These are phyloP conservation scores for Euphorbia celastroides DNA, from an alignment of 441 rosid genomes.

Conservation along the genomic window DNA sequence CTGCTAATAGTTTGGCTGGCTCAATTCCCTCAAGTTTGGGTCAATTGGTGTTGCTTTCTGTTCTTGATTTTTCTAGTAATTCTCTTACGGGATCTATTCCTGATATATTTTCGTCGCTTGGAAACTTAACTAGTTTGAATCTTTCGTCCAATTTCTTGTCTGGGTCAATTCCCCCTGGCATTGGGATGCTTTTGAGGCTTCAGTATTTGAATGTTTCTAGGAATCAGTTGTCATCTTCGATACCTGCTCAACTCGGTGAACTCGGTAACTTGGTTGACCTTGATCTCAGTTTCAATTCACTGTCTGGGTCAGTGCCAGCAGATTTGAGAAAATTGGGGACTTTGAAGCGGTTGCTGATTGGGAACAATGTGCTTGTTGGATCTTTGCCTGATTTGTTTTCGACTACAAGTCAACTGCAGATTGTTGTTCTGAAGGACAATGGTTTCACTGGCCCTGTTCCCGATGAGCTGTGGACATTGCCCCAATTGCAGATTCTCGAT, in stretches of 20 bases:
- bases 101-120: slow-evolving; percentile 40
- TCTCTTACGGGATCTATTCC: slow-evolving; percentile 64
- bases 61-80: slow-evolving; percentile 69
- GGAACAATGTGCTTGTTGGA: slow-evolving; percentile 49
- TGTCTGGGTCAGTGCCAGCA: slow-evolving; percentile 69
- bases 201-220: slow-evolving; percentile 57
- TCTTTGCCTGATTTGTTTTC: slow-evolving; percentile 50
- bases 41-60: slow-evolving; percentile 39
- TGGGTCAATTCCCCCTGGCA: slow-evolving; percentile 50
- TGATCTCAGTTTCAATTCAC: slow-evolving; percentile 77
- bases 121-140: slow-evolving; percentile 53
- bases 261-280: slow-evolving; percentile 57
- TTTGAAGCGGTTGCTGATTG: slow-evolving; percentile 51
- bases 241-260: slow-evolving; percentile 64
- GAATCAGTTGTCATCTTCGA: slow-evolving; percentile 56
- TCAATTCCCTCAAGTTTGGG: slow-evolving; percentile 59
- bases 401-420: slow-evolving; percentile 40
- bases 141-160: slow-evolving; percentile 61
- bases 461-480: slow-evolving; percentile 43
- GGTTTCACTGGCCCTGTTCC: slow-evolving; percentile 56
- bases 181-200: slow-evolving; percentile 52
- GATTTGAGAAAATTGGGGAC: slow-evolving; percentile 51
- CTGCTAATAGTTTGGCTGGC: slow-evolving; percentile 55
- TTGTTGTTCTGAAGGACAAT: slow-evolving; percentile 49
- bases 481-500: slow-evolving; percentile 57